Evolutionary conservation across 2,329 filamentous ascomycete genomes (phyloP).

Genomic region (Coccinonectria pachysandricola): DNA sequence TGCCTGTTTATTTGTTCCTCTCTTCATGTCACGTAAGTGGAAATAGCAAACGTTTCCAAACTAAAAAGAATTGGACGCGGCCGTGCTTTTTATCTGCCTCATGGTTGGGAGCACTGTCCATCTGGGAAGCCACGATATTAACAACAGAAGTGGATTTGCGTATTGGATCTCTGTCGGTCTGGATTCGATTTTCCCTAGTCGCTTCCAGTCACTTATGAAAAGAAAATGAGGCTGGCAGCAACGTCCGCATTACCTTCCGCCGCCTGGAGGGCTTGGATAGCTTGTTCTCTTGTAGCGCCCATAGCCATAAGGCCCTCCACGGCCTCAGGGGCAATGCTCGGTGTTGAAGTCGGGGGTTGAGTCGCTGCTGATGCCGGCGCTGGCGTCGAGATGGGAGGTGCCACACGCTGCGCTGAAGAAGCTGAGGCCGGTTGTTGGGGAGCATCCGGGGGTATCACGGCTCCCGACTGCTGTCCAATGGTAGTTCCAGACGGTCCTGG

Average conservation of each 20-base stretch:
- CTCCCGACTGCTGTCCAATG: constrained; percentile 75
- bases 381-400: too few species aligned
- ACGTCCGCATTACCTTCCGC: constrained; percentile 79
- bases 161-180: too few species aligned
- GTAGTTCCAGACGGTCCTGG: constrained; percentile 80
- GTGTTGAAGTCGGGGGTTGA: constrained; percentile 18
- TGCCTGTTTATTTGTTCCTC: too few species aligned
- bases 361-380: constrained; percentile 17
- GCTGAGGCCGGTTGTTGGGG: constrained; percentile 12
- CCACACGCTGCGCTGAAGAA: constrained; percentile 12
- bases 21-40: too few species aligned
- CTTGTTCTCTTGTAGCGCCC: constrained; percentile 67
- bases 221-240: constrained; percentile 71
- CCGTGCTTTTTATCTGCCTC: too few species aligned
- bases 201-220: too few species aligned
- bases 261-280: constrained; percentile 70
- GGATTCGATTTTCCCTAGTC: too few species aligned
- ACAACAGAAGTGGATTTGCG: too few species aligned
- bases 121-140: too few species aligned
- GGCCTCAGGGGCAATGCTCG: constrained; percentile 46
- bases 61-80: too few species aligned
- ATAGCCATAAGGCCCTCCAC: constrained; percentile 69
- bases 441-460: constrained; percentile 38
- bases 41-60: too few species aligned
- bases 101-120: too few species aligned